Evolutionary conservation across 2,329 filamentous ascomycete genomes (phyloP).

Genomic region (Xylaria sp.): DNA sequence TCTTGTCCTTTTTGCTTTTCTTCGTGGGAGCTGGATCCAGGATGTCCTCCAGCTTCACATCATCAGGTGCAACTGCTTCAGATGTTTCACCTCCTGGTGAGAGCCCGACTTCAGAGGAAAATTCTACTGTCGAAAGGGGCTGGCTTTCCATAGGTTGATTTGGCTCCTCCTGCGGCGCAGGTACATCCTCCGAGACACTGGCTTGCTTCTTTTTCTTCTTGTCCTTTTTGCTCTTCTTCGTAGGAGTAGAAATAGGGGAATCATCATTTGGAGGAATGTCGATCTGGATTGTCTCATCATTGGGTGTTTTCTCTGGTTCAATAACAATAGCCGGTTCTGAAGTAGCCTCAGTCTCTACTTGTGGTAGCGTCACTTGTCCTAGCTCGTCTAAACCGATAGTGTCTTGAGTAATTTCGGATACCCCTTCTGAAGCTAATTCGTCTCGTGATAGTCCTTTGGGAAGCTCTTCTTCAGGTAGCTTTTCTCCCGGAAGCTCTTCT

Average conservation of each 20-base stretch:
- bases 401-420: conserved; percentile 7
- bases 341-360: conserved; percentile 8
- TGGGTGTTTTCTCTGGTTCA: conserved; percentile 1
- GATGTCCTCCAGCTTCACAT: conserved; percentile 10
- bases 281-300: conserved; percentile 7
- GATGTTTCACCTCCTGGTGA: neutral
- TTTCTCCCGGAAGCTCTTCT: neutral
- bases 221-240: conserved; percentile 46
- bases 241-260: conserved; percentile 10
- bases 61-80: neutral
- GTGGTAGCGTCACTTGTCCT: neutral
- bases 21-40: conserved; percentile 34
- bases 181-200: conserved; percentile 29
- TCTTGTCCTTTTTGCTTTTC: conserved; percentile 41
- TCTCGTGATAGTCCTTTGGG: neutral
- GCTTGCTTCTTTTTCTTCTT: conserved; percentile 48
- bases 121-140: conserved; percentile 1
- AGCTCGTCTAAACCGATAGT: neutral
- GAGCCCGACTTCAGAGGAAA: neutral
- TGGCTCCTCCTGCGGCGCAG: conserved; percentile 25
- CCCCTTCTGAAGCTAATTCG: neutral
- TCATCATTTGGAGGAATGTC: conserved; percentile 30
- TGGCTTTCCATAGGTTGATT: conserved; percentile 31
- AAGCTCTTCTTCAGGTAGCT: no score
- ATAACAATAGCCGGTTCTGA: conserved; percentile 11